phyloP scores from a whole-genome alignment of 2,329 filamentous ascomycete genomes.

The Colletotrichum limetticola region DNA sequence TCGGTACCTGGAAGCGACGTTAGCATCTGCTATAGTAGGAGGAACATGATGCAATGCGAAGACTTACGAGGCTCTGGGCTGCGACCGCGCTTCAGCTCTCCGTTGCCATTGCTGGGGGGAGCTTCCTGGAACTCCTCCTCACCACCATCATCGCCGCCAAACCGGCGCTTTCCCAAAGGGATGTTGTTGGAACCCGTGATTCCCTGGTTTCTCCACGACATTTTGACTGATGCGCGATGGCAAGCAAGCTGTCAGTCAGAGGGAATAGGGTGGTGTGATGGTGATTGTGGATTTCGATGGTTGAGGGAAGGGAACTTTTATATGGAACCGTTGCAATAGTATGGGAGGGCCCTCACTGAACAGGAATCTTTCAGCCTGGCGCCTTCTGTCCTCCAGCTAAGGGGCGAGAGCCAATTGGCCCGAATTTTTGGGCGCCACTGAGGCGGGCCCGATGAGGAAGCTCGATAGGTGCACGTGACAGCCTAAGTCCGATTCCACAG shows the following conservation, averaged over 20 bases:
- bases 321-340: constrained; percentile 13
- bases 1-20: constrained; percentile 55
- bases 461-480: not conserved
- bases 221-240: constrained; percentile 46
- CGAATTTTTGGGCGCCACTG: not conserved
- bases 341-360: constrained; percentile 4
- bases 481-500: not conserved
- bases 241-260: constrained; percentile 7
- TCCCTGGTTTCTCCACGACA: constrained; percentile 79
- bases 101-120: constrained; percentile 45
- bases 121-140: constrained; percentile 51
- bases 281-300: constrained; percentile 10
- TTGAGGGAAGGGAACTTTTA: constrained; percentile 26
- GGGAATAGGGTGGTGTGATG: constrained; percentile 15
- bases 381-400: not conserved
- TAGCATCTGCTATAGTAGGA: constrained; percentile 39
- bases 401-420: not conserved
- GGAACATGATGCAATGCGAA: not conserved
- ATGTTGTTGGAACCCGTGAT: constrained; percentile 99
- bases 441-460: not conserved
- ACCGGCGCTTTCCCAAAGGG: constrained; percentile 87
- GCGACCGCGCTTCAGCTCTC: constrained; percentile 84
- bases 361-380: constrained; percentile 4
- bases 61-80: constrained; percentile 84
- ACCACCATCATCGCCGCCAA: constrained; percentile 75